These are phyloP conservation scores for Pezicula rhizophila DNA, from an alignment of 2,329 filamentous ascomycete genomes.

Conservation along the genomic window DNA sequence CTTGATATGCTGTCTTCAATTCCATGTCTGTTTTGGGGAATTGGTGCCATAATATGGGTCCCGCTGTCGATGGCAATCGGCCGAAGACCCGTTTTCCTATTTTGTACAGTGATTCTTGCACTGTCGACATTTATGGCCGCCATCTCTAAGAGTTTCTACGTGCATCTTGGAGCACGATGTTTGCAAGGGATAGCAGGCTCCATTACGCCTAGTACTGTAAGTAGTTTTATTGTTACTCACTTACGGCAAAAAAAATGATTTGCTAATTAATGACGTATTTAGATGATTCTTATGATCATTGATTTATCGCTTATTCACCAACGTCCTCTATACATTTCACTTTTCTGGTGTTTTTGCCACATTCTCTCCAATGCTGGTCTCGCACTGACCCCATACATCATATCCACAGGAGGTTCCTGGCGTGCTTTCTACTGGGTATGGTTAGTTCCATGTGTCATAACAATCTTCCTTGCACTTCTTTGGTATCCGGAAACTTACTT, in stretches of 20 bases:
- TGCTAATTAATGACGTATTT: not conserved
- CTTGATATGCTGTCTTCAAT: conserved; percentile 22
- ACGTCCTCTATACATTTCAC: conserved; percentile 28
- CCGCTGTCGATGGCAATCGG: conserved; percentile 32
- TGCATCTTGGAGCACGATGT: conserved; percentile 25
- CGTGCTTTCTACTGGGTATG: conserved; percentile 28
- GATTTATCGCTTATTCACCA: conserved; percentile 34
- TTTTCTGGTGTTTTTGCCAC: conserved; percentile 28
- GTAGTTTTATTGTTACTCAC: conserved; percentile 1
- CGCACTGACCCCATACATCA: conserved; percentile 23
- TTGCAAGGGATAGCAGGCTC: conserved; percentile 29
- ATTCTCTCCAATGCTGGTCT: conserved; percentile 22
- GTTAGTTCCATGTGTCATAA: conserved; percentile 20
- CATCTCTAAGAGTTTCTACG: conserved; percentile 20
- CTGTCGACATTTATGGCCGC: conserved; percentile 24
- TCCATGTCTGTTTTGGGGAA: conserved; percentile 28
- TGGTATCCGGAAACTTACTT: conserved; percentile 35
- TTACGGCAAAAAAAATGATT: no score
- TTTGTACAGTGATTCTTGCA: conserved; percentile 23
- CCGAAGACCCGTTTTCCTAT: conserved; percentile 30
- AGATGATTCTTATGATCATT: conserved; percentile 31
- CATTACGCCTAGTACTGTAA: conserved; percentile 26
- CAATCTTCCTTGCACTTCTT: conserved; percentile 25
- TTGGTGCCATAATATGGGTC: conserved; percentile 32
- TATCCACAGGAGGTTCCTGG: conserved; percentile 25